Evolutionary conservation across 176 grass and related monocot species (phyloP), one percentile per base, ranked within the genome.

Genomic region (Oryza officinalis): DNA sequence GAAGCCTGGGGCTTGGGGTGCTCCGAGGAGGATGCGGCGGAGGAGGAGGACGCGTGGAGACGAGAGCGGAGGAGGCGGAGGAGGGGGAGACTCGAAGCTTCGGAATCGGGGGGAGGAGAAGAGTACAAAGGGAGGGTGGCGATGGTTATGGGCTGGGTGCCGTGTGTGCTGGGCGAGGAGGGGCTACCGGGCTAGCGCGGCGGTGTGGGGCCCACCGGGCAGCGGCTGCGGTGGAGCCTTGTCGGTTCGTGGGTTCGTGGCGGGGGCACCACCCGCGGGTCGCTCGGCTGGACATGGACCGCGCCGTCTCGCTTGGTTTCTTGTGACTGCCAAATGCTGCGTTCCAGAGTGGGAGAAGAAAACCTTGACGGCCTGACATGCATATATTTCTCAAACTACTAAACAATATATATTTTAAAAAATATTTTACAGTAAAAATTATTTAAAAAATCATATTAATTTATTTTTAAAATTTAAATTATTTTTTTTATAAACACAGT

Each of bases 211-310:
- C 68, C 84, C 76, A 67, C 30, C 22, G 6, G 27, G 76, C 75
- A 79, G 84, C 1, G 22, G 38, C 7, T 10, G 10, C 0, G 32
- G 33, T 17, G 26, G 23, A 8, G 57, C 30, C n/a, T n/a, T 72
- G 74, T 78, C 54, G 84, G 35, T 38, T 63, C 14, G 69, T 7
- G 68, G 59, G 17, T 65, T 86, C 77, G 84, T 85, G 83, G 74
- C 68, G 67, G 76, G 76, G 76, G 40, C 67, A 73, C 57, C 76
- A 80, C 6, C 15, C 57, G 76, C 41, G 57, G 40, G 84, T 86
- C 84, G 41, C 76, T 49, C 37, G 13, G 46, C 0, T 45, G 72
- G 80, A 30, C 14, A 1, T 30, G 30, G 37, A 38, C 5, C 3
- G 8, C 49, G 49, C 49, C 49, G 49, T 6, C 1, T 20, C 4